phyloP scores from a whole-genome alignment of 169 alveolate genomes.

The Neospora caninum region DNA sequence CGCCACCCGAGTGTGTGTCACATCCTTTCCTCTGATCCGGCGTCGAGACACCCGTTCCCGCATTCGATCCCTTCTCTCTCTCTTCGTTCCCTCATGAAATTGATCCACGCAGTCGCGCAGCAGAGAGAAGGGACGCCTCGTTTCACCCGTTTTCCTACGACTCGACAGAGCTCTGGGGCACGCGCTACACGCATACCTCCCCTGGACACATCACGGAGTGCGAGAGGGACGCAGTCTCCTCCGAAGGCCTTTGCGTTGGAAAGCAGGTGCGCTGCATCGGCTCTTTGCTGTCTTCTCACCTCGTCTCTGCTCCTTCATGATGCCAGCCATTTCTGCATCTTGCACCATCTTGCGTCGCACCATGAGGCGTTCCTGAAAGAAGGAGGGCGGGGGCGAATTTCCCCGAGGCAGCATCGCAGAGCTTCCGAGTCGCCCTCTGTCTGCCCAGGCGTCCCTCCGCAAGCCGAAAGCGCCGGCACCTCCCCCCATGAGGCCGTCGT shows the following conservation, averaged over 20 bases:
- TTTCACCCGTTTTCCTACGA: too few relatives aligned
- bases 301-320: not conserved
- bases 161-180: too few relatives aligned
- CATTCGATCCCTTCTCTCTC: too few relatives aligned
- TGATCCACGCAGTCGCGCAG: too few relatives aligned
- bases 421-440: not conserved
- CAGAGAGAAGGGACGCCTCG: too few relatives aligned
- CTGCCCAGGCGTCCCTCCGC: not conserved
- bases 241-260: not conserved
- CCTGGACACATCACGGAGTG: too few relatives aligned
- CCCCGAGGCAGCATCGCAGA: not conserved
- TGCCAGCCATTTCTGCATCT: not conserved
- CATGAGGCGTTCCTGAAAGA: conserved; percentile 13
- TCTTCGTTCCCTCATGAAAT: too few relatives aligned
- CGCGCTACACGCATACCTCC: too few relatives aligned
- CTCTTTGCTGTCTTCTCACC: not conserved
- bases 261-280: not conserved
- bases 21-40: too few relatives aligned
- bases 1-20: too few relatives aligned
- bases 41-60: too few relatives aligned
- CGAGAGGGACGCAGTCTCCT: too few relatives aligned
- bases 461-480: not conserved
- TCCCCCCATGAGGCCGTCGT: not conserved
- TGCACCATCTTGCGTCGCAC: not conserved
- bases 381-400: not conserved